phyloP scores from a whole-genome alignment of 2,329 filamentous ascomycete genomes.

The Aspergillus jensenii region DNA sequence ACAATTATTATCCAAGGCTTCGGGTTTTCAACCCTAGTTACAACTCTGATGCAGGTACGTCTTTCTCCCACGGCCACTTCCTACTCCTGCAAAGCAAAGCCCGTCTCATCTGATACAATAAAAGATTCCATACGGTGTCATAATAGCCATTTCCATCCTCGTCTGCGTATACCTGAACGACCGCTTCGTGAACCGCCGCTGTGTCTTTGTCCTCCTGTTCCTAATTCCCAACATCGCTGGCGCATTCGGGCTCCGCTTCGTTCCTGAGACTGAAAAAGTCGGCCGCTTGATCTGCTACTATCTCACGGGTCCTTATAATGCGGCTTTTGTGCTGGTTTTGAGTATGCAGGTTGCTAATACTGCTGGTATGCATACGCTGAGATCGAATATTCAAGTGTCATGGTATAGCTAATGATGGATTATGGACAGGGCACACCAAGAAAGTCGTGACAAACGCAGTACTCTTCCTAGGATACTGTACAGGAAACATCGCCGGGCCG shows the following conservation, averaged over 20 bases:
- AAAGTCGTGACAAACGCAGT: conserved; percentile 65
- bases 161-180: conserved; percentile 51
- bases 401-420: background rate
- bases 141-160: conserved; percentile 53
- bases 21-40: conserved; percentile 55
- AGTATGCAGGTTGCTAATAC: conserved; percentile 48
- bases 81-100: no score
- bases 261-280: conserved; percentile 50
- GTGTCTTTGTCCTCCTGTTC: conserved; percentile 56
- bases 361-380: conserved; percentile 32
- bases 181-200: conserved; percentile 49
- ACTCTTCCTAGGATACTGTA: conserved; percentile 60
- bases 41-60: conserved; percentile 52
- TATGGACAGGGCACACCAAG: conserved; percentile 57
- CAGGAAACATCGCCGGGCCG: conserved; percentile 62
- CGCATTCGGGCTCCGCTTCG: conserved; percentile 58
- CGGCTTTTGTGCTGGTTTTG: conserved; percentile 53
- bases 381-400: background rate
- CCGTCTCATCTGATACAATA: background rate
- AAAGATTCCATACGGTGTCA: conserved; percentile 50
- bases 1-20: conserved; percentile 60
- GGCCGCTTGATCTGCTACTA: conserved; percentile 61
- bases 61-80: no score
- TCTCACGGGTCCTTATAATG: conserved; percentile 56
- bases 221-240: conserved; percentile 61